phyloP scores from a whole-genome alignment of 495 filamentous ascomycete genomes.

The Amorphotheca resinae region DNA sequence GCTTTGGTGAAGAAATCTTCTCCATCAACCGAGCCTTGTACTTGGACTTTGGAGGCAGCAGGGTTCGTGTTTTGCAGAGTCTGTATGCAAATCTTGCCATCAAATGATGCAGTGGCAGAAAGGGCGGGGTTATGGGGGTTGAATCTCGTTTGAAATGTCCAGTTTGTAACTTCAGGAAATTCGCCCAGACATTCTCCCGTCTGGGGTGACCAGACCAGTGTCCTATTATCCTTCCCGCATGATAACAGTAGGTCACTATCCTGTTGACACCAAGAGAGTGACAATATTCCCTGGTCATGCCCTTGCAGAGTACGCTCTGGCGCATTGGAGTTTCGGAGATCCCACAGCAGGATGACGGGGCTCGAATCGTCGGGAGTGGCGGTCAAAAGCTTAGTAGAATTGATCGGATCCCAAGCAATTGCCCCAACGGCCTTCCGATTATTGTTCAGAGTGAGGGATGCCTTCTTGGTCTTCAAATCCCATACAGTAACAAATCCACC shows the following conservation, averaged over 20 bases:
- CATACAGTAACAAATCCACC: conserved; percentile 96
- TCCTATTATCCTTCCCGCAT: conserved; percentile 92
- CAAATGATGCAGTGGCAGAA: conserved; percentile 89
- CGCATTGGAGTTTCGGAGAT: conserved; percentile 89
- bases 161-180: conserved; percentile 94
- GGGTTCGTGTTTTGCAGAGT: conserved; percentile 81
- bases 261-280: conserved; percentile 90
- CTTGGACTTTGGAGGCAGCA: conserved; percentile 44
- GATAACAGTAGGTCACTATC: conserved; percentile 86
- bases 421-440: conserved; percentile 89
- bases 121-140: conserved; percentile 86
- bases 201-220: conserved; percentile 91
- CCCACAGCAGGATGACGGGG: conserved; percentile 84
- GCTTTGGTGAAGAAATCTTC: conserved; percentile 96
- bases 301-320: conserved; percentile 79
- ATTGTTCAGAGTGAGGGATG: conserved; percentile 90
- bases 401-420: conserved; percentile 93
- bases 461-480: conserved; percentile 96
- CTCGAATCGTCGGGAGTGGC: conserved; percentile 85
- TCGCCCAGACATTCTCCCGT: conserved; percentile 78
- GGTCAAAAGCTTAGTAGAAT: conserved; percentile 85
- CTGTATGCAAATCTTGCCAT: conserved; percentile 86
- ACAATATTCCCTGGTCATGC: conserved; percentile 86
- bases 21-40: conserved; percentile 54
- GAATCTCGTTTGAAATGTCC: conserved; percentile 94